These are phyloP conservation scores for Komagataea norvegica DNA, from an alignment of 1,139 yeast species.

Conservation along the genomic window DNA sequence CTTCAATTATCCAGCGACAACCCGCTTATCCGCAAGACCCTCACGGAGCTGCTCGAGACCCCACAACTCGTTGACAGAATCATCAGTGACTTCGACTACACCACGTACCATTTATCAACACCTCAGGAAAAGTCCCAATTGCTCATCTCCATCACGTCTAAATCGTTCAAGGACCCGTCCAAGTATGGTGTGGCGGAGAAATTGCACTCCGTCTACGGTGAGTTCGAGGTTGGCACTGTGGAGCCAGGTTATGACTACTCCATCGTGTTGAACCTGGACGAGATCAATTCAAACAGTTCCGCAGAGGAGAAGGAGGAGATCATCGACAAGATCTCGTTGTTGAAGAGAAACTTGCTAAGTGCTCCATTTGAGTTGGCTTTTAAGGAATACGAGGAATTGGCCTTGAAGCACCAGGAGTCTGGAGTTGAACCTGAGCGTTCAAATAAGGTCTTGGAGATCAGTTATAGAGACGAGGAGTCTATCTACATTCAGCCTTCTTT, in stretches of 20 bases:
- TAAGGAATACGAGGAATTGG: conserved; percentile 65
- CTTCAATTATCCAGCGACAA: conserved; percentile 45
- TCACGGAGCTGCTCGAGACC: conserved; percentile 32
- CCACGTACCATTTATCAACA: conserved; percentile 87
- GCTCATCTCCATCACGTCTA: conserved; percentile 65
- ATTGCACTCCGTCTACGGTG: conserved; percentile 39
- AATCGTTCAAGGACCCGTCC: conserved; percentile 69
- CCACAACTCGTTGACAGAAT: conserved; percentile 80
- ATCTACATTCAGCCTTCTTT: conserved; percentile 88
- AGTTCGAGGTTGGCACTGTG: conserved; percentile 35
- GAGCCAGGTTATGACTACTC: conserved; percentile 86
- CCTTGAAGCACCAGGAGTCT: conserved; percentile 47
- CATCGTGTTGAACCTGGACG: conserved; percentile 57
- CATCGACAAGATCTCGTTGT: conserved; percentile 60
- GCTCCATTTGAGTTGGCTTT: conserved; percentile 92
- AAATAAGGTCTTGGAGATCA: conserved; percentile 61
- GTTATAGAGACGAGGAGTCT: conserved; percentile 91
- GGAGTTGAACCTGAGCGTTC: conserved; percentile 43
- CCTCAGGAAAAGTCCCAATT: conserved; percentile 63
- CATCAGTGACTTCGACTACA: conserved; percentile 92
- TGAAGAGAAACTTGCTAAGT: conserved; percentile 85
- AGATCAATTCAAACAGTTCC: conserved; percentile 29
- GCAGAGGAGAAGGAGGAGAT: conserved; percentile 48
- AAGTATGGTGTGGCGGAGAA: conserved; percentile 58
- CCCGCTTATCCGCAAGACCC: conserved; percentile 41